These are phyloP conservation scores for Colletotrichum tamarilloi DNA, from an alignment of 2,329 filamentous ascomycete genomes.

Conservation along the genomic window DNA sequence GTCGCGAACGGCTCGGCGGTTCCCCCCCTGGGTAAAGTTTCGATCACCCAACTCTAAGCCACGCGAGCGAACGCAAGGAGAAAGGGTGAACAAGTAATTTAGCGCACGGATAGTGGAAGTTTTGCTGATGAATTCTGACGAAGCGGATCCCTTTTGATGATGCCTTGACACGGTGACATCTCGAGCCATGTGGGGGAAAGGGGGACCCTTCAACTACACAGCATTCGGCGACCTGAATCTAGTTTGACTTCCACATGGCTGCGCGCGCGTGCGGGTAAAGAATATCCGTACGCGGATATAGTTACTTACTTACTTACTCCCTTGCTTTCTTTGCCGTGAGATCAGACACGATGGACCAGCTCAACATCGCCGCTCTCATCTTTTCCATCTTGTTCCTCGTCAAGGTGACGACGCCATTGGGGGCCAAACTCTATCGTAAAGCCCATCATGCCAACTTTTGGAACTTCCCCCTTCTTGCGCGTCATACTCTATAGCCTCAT, in stretches of 20 bases:
- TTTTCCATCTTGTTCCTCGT: background rate
- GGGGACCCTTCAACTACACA: background rate
- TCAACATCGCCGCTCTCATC: background rate
- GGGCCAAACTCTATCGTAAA: background rate
- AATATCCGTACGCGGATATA: background rate
- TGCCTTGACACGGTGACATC: background rate
- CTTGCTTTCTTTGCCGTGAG: background rate
- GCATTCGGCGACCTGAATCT: background rate
- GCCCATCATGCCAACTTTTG: background rate
- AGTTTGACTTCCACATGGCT: background rate
- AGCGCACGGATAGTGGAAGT: background rate
- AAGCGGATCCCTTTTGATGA: background rate
- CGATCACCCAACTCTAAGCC: slow-evolving; percentile 12
- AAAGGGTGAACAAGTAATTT: background rate
- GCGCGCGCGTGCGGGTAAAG: background rate
- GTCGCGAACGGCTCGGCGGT: background rate
- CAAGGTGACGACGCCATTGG: background rate
- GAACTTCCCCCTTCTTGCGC: background rate
- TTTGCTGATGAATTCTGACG: background rate
- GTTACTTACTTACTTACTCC: background rate
- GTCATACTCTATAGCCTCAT: background rate
- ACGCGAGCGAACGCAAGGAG: slow-evolving; percentile 8
- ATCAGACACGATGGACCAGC: background rate
- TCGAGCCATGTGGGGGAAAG: background rate
- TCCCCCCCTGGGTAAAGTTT: background rate